phyloP scores from a whole-genome alignment of 352 stramenopile genomes.

The Blastocystis sp. region DNA sequence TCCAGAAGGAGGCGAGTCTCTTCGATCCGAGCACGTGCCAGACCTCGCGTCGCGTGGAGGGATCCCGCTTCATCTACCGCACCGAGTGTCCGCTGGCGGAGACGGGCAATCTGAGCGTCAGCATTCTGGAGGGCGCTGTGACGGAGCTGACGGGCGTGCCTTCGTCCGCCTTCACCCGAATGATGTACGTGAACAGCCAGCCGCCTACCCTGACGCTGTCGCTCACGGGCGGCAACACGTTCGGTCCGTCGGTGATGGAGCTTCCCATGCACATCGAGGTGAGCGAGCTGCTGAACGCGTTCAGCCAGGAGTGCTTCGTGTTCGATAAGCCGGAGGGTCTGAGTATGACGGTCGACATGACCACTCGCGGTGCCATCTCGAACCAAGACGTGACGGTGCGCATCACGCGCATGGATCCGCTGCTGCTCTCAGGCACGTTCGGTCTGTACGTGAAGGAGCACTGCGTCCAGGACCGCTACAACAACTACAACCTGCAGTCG shows the following conservation, averaged over 20 bases:
- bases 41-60: not conserved
- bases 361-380: not conserved
- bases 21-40: not conserved
- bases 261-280: not conserved
- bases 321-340: not conserved
- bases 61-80: not conserved
- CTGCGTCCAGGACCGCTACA: not conserved
- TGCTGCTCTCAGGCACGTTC: not conserved
- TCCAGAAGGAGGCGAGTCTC: not conserved
- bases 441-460: not conserved
- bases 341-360: not conserved
- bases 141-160: conserved; percentile 5
- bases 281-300: not conserved
- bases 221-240: not conserved
- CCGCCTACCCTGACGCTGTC: not conserved
- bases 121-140: not conserved
- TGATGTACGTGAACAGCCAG: not conserved
- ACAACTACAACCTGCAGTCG: conserved; percentile 32
- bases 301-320: not conserved
- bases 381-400: not conserved
- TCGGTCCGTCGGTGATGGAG: not conserved
- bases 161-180: not conserved
- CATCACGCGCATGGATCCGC: not conserved
- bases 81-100: not conserved
- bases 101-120: not conserved